Base-by-base conservation (phyloP, 768 basidiomycete species). In the Asterophora lycoperdoides region DNA sequence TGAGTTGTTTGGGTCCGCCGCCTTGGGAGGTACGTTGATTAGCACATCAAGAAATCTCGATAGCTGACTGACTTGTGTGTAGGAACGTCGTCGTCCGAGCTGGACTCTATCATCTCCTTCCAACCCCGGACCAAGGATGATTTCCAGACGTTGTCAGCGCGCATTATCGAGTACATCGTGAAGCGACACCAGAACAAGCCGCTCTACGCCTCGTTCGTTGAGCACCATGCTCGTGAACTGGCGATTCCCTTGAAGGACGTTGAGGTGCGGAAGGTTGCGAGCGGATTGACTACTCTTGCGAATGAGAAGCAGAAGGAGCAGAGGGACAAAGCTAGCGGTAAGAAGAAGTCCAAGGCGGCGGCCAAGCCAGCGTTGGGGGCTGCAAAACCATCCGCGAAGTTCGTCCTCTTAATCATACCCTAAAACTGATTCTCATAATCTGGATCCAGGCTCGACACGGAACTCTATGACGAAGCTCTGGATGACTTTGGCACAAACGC, bases 261-360 rank as follows among this genome's bases (percentile, higher is more conserved):
- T 44, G 95, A 99, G 58, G 84, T 93, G 20, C 80, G 93, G 53
- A 97, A 97, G 64, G 89, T 81, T 0, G 89, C 92, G 0, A 87
- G 83, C 42, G 83, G 75, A 3, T 71, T 99, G 46, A 91, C 89
- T 13, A 85, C 89, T 2, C 74, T 98, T 5, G 88, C 93, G 42
- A 97, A 95, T 60, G 92, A 94, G 72, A 99, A 98, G 72, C 90
- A 94, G 70, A 89, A 83, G 68, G 91, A 91, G 62, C 83, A 86
- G 58, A 78, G 86, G 54, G 91, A 93, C 30, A 90, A 87, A 65
- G 75, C 82, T 2, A 84, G 81, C 51, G 91, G 92, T 26, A 96
- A 94, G 80, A 95, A 93, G 74, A 94, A 94, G 72, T 69, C 76
- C 38, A 88, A 89, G 69, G 67, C 74, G 6, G 66, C 77, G 0